Base-by-base conservation (phyloP, 805 yeast genomes). In the Ogataea trehaloabstinens region DNA sequence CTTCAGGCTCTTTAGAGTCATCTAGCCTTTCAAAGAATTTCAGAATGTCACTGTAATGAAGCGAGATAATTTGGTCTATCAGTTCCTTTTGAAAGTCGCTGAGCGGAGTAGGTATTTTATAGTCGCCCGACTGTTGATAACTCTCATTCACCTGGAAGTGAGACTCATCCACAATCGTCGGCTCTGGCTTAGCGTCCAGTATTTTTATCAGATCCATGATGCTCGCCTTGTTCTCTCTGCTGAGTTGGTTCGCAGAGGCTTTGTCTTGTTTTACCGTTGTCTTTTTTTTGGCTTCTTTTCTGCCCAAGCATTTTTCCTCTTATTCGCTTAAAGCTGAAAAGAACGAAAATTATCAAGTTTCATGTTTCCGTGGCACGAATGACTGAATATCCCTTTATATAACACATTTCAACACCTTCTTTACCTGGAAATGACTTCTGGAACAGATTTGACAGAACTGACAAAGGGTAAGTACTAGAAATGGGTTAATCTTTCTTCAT, bases 21-120 rank as follows among this genome's bases (percentile, higher is more conserved):
- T 70, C 73, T 41, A 71, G 65, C 35, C 77, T 67, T 57, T 88
- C 95, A 55, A 86, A 89, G 58, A 83, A 90, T 61, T 88, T 82
- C 51, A 91, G 68, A 41, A 91, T 88, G 56, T 90, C 98, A 24
- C 91, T 79, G 58, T 90, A 91, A 62, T 91, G 98, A 28, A 89
- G 68, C 2, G 95, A 85, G 10, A 91, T 85, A 21, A 93, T 89
- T 57, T 89, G 96, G 60, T 91, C 95, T 8, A 90, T 86, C 37
- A 91, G 70, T 53, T 89, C 93, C 53, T 81, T 83, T 58, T 91
- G 98, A 49, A 85, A 85, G 45, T 84, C 87, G 38, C 82, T 77
- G 80, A 89, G 77, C 3, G 95, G 90, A 5, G 91, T 82, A 1
- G 95, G 85, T 19, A 89, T 66, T 58, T 79, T 75, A 58, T 86